Evolutionary conservation across 768 basidiomycete species (phyloP), one percentile per base, ranked within the genome.

Genomic region (Gloeophyllum trabeum): DNA sequence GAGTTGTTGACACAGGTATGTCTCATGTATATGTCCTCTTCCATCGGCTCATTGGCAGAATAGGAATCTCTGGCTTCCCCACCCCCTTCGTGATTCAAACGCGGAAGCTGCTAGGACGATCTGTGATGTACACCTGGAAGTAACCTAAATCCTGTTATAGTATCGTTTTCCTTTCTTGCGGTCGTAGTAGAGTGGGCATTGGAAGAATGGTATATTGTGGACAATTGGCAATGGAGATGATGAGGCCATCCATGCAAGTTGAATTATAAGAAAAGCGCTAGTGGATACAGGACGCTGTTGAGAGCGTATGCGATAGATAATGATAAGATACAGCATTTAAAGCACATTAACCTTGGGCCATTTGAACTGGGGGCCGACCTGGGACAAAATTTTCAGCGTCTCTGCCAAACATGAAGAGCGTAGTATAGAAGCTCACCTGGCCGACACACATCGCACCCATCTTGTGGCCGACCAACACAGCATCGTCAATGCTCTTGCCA

Each of bases 361-460:
- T 52, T 64, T 62, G 59, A 61, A 75, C 51, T 72, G 69, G 1
- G 75, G 73, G 14, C 75, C 75, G 49, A 76, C 66, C 74, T 76
- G 42, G 37, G 35, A 46, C 20, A 16, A 16, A 16, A 32, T 32
- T 16, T 10, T 10, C 16, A 32, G 10, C 28, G 28, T n/a, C n/a
- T n/a, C n/a, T n/a, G n/a, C n/a, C n/a, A n/a, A n/a, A n/a, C n/a
- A n/a, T n/a, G n/a, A n/a, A n/a, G n/a, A n/a, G n/a, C n/a, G n/a
- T n/a, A n/a, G n/a, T n/a, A n/a, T n/a, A n/a, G n/a, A 10, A 32
- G 52, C 68, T 41, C 51, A 85, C 85, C 70, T 81, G 73, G 54
- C 81, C 75, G 40, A 97, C 81, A 65, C 81, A 85, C 73, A 92
- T 87, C 38, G 75, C 65, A 30, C 84, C 93, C 52, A 96, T 51